These are phyloP conservation scores for Ammopiptanthus mongolicus DNA, from an alignment of 306 rosid species.

Conservation along the genomic window DNA sequence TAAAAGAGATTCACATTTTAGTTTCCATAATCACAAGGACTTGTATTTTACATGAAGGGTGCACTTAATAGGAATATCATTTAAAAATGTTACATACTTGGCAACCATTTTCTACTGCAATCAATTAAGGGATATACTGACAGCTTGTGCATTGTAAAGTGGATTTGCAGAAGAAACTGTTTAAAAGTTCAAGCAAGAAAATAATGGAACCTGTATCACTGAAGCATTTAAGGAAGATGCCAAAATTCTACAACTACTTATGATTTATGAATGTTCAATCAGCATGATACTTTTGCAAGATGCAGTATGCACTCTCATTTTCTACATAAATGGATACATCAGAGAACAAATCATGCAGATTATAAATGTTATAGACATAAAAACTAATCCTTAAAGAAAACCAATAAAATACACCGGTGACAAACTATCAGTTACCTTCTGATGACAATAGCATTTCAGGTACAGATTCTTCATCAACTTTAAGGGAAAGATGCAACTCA, in stretches of 20 bases:
- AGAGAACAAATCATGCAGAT: conserved; percentile 8
- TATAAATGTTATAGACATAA: not conserved
- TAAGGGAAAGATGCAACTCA: conserved; percentile 29
- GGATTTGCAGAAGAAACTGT: not conserved
- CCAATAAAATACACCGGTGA: not conserved
- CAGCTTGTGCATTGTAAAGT: not conserved
- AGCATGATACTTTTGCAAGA: conserved; percentile 13
- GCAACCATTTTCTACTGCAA: not conserved
- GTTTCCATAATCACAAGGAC: not conserved
- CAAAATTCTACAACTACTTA: not conserved
- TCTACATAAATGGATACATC: conserved; percentile 2
- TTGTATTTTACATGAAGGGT: not conserved
- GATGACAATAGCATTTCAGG: conserved; percentile 27
- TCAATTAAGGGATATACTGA: not conserved
- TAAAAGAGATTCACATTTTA: not conserved
- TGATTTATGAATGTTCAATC: not conserved
- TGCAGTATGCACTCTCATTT: not conserved
- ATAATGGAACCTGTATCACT: not conserved
- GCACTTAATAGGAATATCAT: not conserved
- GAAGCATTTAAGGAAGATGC: not conserved
- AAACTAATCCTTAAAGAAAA: not conserved
- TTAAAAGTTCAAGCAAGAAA: not conserved
- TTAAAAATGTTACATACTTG: not conserved
- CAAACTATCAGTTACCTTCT: conserved; percentile 37
- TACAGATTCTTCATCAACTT: conserved; percentile 10